phyloP scores from a whole-genome alignment of 2,329 filamentous ascomycete species.

The Metarhizium sp. region DNA sequence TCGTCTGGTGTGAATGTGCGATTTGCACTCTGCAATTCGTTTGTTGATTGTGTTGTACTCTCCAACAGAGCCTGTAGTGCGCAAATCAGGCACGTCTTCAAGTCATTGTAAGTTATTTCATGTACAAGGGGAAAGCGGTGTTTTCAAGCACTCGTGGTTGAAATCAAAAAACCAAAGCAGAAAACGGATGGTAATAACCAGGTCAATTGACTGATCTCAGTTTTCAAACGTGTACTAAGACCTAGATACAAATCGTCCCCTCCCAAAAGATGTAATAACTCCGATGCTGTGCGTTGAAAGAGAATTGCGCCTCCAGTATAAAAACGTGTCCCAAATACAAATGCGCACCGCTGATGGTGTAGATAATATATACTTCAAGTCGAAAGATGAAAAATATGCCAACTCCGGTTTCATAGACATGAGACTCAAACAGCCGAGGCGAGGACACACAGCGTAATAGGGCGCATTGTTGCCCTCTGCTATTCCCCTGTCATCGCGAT shows the following conservation, averaged over 20 bases:
- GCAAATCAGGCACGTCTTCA: no score
- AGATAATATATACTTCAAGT: conserved; percentile 1
- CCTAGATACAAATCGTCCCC: not conserved
- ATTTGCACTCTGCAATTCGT: not conserved
- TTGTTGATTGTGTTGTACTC: no score
- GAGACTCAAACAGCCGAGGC: not conserved
- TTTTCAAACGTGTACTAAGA: not conserved
- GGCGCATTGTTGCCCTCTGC: conserved; percentile 2
- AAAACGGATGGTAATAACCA: not conserved
- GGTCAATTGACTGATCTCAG: not conserved
- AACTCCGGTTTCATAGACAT: not conserved
- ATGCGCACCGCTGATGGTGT: conserved; percentile 5
- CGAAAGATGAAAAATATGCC: not conserved
- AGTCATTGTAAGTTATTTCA: no score
- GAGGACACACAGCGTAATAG: not conserved
- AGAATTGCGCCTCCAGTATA: not conserved
- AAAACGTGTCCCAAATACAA: not conserved
- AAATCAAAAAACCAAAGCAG: not conserved
- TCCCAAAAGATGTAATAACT: not conserved
- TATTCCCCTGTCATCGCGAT: not conserved
- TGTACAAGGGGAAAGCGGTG: no score
- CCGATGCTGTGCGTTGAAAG: conserved; percentile 7
- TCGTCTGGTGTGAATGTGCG: not conserved
- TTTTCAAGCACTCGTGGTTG: no score
- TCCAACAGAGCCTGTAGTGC: no score